Conservation (phyloP, 2,329 filamentous ascomycete genomes). For the Akanthomyces dipterigenus region DNA sequence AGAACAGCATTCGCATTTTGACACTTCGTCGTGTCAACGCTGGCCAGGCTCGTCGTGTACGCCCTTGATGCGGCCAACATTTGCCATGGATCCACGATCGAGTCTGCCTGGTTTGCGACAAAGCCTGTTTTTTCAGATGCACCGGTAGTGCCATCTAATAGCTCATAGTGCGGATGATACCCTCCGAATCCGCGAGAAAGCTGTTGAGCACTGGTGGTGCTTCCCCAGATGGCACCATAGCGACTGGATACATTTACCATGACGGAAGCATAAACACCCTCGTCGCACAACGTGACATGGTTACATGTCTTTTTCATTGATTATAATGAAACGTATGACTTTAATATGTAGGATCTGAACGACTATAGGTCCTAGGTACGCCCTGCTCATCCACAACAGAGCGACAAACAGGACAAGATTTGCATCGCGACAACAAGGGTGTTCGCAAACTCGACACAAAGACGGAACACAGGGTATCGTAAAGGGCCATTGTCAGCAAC, state of each 20-base stretch:
- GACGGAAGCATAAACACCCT: not conserved
- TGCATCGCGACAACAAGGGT: not conserved
- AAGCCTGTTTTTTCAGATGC: not conserved
- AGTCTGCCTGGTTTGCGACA: not conserved
- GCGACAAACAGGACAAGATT: not conserved
- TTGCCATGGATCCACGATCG: too few relatives aligned
- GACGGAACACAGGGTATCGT: not conserved
- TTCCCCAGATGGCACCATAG: too few relatives aligned
- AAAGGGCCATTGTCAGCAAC: not conserved
- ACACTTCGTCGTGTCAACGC: too few relatives aligned
- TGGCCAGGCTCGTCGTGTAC: too few relatives aligned
- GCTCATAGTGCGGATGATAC: not conserved
- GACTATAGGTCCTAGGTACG: not conserved
- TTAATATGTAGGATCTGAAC: not conserved
- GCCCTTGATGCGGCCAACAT: too few relatives aligned
- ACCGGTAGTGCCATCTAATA: not conserved
- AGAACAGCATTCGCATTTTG: too few relatives aligned
- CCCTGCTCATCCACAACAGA: not conserved
- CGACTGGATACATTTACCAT: too few relatives aligned
- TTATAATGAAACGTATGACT: not conserved
- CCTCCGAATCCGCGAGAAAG: not conserved
- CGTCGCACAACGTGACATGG: not conserved
- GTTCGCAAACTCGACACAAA: not conserved
- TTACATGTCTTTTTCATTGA: not conserved
- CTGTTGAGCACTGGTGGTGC: not conserved